Percentiles rank a stretch among this genome's conserved stretches.
Conservation (phyloP, 768 basidiomycete genomes). For the Fomitopsis serialis region DNA sequence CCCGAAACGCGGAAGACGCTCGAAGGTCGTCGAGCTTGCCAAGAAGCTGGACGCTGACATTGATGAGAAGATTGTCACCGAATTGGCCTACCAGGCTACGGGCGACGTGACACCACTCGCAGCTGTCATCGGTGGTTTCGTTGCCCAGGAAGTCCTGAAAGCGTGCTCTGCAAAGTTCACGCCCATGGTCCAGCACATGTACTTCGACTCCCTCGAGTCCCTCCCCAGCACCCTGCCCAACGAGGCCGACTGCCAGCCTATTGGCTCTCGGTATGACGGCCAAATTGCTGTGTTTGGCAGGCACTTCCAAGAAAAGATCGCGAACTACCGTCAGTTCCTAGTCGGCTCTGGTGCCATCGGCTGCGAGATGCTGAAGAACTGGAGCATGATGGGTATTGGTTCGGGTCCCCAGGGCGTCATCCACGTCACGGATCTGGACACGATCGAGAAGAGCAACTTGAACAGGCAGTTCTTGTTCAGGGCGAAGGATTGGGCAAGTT, state of each 20-base stretch:
- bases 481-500: slow-evolving; percentile 94
- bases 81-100: slow-evolving; percentile 85
- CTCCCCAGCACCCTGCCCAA: slow-evolving; percentile 71
- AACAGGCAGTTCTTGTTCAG: slow-evolving; percentile 99
- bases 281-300: slow-evolving; percentile 97
- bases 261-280: slow-evolving; percentile 81
- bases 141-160: slow-evolving; percentile 96
- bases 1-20: slow-evolving; percentile 82
- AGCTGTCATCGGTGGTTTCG: slow-evolving; percentile 95
- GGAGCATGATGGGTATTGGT: slow-evolving; percentile 97
- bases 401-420: slow-evolving; percentile 75
- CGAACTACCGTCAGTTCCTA: slow-evolving; percentile 88
- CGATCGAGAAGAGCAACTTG: slow-evolving; percentile 98
- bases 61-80: slow-evolving; percentile 76
- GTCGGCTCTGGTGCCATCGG: slow-evolving; percentile 99
- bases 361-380: slow-evolving; percentile 99
- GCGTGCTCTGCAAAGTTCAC: slow-evolving; percentile 98
- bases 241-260: slow-evolving; percentile 80
- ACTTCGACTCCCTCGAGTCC: slow-evolving; percentile 97
- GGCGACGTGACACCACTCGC: slow-evolving; percentile 88
- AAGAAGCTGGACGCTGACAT: slow-evolving; percentile 73
- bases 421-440: slow-evolving; percentile 95
- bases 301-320: slow-evolving; percentile 87
- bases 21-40: slow-evolving; percentile 63
- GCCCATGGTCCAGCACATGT: slow-evolving; percentile 90